These are phyloP conservation scores for Pseudofabraea citricarpa DNA, from an alignment of 2,329 filamentous ascomycete species.

Conservation along the genomic window DNA sequence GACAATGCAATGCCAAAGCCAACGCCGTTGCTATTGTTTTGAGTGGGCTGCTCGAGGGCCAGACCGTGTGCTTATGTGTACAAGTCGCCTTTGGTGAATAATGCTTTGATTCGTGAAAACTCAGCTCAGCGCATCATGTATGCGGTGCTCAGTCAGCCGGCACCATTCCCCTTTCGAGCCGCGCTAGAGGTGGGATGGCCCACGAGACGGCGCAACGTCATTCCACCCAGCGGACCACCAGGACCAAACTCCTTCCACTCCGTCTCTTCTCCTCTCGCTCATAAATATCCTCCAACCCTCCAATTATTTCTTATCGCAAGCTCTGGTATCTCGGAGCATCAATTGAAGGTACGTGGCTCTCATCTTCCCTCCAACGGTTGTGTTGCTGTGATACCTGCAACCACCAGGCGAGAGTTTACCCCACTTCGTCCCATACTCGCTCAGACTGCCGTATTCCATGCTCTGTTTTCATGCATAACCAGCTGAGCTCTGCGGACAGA, in stretches of 20 bases:
- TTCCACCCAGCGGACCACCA: no score
- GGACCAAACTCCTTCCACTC: constrained; percentile 1
- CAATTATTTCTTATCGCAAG: background rate
- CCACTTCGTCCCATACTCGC: background rate
- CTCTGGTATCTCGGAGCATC: background rate
- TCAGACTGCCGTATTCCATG: no score
- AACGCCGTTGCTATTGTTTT: background rate
- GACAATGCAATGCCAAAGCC: background rate
- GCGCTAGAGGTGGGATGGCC: constrained; percentile 17
- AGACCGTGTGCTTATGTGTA: background rate
- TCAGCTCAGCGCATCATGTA: no score
- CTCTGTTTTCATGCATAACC: no score
- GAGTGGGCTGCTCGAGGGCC: background rate
- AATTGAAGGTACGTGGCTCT: constrained; percentile 13
- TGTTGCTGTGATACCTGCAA: no score
- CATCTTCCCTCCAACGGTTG: background rate
- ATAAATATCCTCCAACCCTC: background rate
- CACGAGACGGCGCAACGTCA: constrained; percentile 12
- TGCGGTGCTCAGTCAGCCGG: no score
- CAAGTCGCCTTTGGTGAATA: background rate
- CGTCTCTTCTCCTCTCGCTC: background rate
- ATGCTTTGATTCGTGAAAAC: no score
- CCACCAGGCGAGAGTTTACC: background rate
- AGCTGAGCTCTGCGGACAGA: no score
- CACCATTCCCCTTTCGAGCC: background rate